phyloP scores from a whole-genome alignment of 305 asterid genomes.

The Striga hermonthica region DNA sequence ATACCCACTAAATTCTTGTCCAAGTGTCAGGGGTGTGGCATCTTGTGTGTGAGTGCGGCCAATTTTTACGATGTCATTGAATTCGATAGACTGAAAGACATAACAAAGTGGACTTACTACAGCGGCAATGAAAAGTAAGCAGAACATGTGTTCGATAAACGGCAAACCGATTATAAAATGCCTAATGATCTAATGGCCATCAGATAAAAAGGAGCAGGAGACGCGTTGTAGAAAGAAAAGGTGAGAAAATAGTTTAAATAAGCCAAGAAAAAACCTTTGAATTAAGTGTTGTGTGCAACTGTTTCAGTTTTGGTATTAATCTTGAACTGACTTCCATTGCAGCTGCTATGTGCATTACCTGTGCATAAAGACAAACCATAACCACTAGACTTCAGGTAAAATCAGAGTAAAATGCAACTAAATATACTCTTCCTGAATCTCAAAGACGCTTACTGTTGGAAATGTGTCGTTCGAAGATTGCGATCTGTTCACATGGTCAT shows the following conservation, averaged over 20 bases:
- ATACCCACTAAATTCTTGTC: slow-evolving; percentile 96
- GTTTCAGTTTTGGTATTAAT: slow-evolving; percentile 79
- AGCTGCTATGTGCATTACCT: slow-evolving; percentile 99
- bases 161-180: not conserved
- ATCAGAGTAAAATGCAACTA: slow-evolving; percentile 8
- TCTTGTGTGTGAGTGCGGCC: slow-evolving; percentile 99
- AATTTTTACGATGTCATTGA: slow-evolving; percentile 84
- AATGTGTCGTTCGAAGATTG: slow-evolving; percentile 97
- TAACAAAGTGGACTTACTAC: too few relatives aligned
- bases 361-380: slow-evolving; percentile 28
- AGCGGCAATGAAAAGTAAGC: too few relatives aligned
- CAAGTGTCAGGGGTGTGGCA: slow-evolving; percentile 97
- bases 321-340: slow-evolving; percentile 77
- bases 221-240: not conserved
- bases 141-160: not conserved
- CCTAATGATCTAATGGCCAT: not conserved
- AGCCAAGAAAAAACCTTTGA: slow-evolving; percentile 59
- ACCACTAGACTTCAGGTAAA: slow-evolving; percentile 5
- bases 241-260: not conserved
- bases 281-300: slow-evolving; percentile 67
- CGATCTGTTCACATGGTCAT: slow-evolving; percentile 92
- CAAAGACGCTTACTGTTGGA: slow-evolving; percentile 70
- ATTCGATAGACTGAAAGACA: slow-evolving; percentile 60
- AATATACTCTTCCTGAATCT: slow-evolving; percentile 23
- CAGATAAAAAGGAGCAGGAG: not conserved